Evolutionary conservation across 75 land plant species (phyloP).

Genomic region (Ceratopteris richardii): DNA sequence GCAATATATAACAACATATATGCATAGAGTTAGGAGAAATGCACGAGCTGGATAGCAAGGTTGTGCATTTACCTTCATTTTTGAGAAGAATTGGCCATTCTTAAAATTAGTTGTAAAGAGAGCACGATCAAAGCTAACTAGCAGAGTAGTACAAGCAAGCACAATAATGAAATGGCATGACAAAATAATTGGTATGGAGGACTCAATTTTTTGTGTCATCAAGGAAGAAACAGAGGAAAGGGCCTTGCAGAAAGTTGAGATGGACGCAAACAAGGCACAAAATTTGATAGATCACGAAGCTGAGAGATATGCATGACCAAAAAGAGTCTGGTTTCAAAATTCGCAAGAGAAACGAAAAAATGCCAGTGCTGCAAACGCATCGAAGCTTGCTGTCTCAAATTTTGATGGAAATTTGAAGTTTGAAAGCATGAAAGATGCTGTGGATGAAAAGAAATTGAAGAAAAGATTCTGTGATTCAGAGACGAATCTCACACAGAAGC

Average conservation of each 20-base stretch:
- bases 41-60: constrained; percentile 96
- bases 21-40: constrained; percentile 96
- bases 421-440: too few relatives aligned
- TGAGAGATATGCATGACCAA: constrained; percentile 87
- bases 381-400: neutral
- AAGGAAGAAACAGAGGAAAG: constrained; percentile 90
- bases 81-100: constrained; percentile 76
- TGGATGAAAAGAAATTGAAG: neutral
- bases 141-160: constrained; percentile 65
- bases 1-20: constrained; percentile 78
- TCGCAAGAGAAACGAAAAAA: constrained; percentile 58
- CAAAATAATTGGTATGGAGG: constrained; percentile 78
- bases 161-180: constrained; percentile 68
- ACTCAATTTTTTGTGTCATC: constrained; percentile 57
- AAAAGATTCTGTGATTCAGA: constrained; percentile 16
- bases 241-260: constrained; percentile 86
- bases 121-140: constrained; percentile 71
- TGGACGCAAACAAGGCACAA: constrained; percentile 98
- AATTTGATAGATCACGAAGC: constrained; percentile 84
- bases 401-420: too few relatives aligned
- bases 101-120: constrained; percentile 79
- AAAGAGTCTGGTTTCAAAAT: constrained; percentile 81
- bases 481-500: constrained; percentile 83
- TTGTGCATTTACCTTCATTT: constrained; percentile 89
- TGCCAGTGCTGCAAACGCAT: constrained; percentile 56